phyloP scores from a whole-genome alignment of 106 monocot species.

The Alisma plantagoaquatica region DNA sequence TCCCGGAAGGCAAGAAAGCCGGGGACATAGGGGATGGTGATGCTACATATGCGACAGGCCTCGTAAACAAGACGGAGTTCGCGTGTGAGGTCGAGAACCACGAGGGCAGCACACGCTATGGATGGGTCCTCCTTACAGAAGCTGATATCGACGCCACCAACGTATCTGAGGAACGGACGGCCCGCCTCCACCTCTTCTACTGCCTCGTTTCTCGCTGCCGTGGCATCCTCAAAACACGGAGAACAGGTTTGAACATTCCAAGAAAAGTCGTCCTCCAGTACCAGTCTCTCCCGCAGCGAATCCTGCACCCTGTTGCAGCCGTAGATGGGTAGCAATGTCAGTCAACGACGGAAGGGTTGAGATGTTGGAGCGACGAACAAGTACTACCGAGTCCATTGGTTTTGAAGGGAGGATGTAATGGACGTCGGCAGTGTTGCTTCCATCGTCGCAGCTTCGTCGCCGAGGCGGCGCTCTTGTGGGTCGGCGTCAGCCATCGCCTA shows the following conservation, averaged over 20 bases:
- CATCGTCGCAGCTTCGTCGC: too few relatives aligned
- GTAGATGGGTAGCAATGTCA: too few relatives aligned
- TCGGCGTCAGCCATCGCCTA: too few relatives aligned
- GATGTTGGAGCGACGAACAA: too few relatives aligned
- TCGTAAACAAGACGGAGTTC: conserved; percentile 55
- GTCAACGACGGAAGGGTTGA: too few relatives aligned
- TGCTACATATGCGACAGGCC: conserved; percentile 34
- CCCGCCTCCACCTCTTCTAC: too few relatives aligned
- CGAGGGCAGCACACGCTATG: conserved; percentile 66
- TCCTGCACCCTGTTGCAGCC: conserved; percentile 71
- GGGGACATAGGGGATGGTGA: conserved; percentile 70
- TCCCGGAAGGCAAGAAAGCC: conserved; percentile 94
- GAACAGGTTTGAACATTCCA: conserved; percentile 26
- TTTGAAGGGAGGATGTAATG: too few relatives aligned
- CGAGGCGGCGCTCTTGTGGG: too few relatives aligned
- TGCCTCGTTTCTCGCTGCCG: too few relatives aligned
- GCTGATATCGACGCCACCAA: conserved; percentile 88
- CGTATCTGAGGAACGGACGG: conserved; percentile 25
- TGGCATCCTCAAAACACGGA: too few relatives aligned
- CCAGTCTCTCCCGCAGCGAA: conserved; percentile 39
- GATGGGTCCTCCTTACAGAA: conserved; percentile 63
- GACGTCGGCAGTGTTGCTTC: too few relatives aligned
- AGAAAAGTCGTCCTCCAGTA: conserved; percentile 59
- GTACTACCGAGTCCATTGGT: too few relatives aligned
- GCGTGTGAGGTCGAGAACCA: conserved; percentile 43